Base-by-base conservation (phyloP, 768 basidiomycete genomes). In the Russula foetens region DNA sequence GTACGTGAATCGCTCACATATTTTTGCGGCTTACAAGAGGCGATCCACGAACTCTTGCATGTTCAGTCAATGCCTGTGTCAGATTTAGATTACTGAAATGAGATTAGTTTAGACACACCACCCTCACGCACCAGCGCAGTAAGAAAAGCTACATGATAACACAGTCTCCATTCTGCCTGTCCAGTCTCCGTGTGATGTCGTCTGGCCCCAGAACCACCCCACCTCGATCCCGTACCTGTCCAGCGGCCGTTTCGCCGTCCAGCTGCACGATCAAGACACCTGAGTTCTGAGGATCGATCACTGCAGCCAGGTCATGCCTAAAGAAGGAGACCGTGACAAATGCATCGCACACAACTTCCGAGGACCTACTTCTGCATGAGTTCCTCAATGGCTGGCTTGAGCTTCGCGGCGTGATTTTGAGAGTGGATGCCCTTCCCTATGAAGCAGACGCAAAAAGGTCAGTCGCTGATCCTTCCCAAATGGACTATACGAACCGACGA, bases 381-480 rank as follows among this genome's bases (percentile, higher is more conserved):
- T 39, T 88, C 85, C 70, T 92, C 88, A 52, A 98, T 86, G 7
- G 94, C 95, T 33, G 95, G 96, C 69, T 88, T 93, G 68, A 98
- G 79, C 75, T 96, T 98, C 0, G 90, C 88, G 7, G 81, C 77
- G 48, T 86, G 85, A 3, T 81, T 79, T 28, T 78, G 74, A 19
- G 90, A 92, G 72, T 98, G 96, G 29, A 93, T 75, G 11, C 94
- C 94, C 73, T 93, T 96, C 17, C 90, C 89, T 89, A 63, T 31
- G 19, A 15, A 61, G 17, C 43, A n/a, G 17, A 17, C 35, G 17
- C 23, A 43, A 45, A 50, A 50, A 46, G 23, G 24, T 26, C 53
- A 31, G 52, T 46, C 17, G 47, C 2, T 24, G 19, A 26, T 11
- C 35, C 23, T 31, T 23, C 21, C 3, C 14, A 23, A 43, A 33